Evolutionary conservation across 1,284 basidiomycete species (phyloP), one percentile per base, ranked within the genome.

Genomic region (Austroboletus novae-zelandiae): DNA sequence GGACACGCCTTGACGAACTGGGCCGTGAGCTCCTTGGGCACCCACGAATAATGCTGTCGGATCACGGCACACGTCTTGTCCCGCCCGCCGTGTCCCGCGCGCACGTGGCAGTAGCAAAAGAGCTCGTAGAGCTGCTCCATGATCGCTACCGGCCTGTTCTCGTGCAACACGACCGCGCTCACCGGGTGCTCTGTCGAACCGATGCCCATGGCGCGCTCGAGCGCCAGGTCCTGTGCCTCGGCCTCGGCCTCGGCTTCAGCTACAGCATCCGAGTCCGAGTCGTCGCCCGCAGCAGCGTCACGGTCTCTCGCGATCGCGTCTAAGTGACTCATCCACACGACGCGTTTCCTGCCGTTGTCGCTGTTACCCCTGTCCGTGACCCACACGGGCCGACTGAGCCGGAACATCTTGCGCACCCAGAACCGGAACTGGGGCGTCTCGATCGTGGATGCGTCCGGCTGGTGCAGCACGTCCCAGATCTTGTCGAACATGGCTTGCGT

Each of bases 391-490:
- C 71, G 67, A 43, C 74, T 76, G 7, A 88, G 61, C 43, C 69
- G 70, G 63, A 90, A 89, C 80, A 84, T 89, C 72, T 86, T 88
- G 59, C 86, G 81, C 6, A 83, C 87, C 88, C 89, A 91, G 68
- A 83, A 89, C 42, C 86, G 79, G 64, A 90, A 90, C 58, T 86
- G 83, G 1, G 84, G 74, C 5, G 77, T 81, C 55, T 78, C 76
- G 43, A 72, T 58, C 39, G 56, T 65, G 42, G 55, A 74, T 27
- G 70, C 64, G 5, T 77, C 71, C 17, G 76, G 73, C 48, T 75
- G 69, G 37, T 78, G 74, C 15, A 90, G 71, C 25, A 84, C 79
- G 55, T 79, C 75, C 76, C 84, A 82, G 66, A 89, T 81, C 48
- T 78, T 71, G 67, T 86, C 81, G 61, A 89, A 87, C 72, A 83